Evolutionary conservation across 192 early-diverging fungal species (phyloP).

Genomic region (Backusella circina): DNA sequence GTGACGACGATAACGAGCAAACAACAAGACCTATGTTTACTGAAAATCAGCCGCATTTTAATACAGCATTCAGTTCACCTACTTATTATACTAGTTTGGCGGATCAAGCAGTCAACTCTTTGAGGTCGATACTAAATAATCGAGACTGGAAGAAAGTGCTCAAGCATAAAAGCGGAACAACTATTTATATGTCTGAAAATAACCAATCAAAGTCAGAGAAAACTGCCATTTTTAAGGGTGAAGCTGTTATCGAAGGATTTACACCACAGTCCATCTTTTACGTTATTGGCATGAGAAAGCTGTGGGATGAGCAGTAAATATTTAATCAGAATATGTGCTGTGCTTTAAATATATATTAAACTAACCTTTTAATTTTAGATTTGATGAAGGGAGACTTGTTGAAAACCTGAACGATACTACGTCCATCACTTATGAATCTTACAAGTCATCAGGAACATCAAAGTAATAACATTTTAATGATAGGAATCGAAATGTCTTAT

Average conservation of each 20-base stretch:
- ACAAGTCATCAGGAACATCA: slow-evolving; percentile 20
- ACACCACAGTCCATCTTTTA: slow-evolving; percentile 47
- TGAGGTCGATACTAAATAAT: slow-evolving; percentile 33
- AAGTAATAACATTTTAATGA: slow-evolving; percentile 19
- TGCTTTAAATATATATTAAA: background rate
- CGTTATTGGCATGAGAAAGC: slow-evolving; percentile 49
- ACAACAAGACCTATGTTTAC: background rate
- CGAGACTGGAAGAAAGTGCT: slow-evolving; percentile 44
- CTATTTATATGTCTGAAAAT: slow-evolving; percentile 35
- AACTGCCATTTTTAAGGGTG: slow-evolving; percentile 40
- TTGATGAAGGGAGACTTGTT: slow-evolving; percentile 30
- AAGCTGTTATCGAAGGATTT: slow-evolving; percentile 41
- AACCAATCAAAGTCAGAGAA: slow-evolving; percentile 29
- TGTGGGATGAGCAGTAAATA: slow-evolving; percentile 48
- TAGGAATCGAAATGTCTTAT: background rate
- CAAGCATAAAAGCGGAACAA: slow-evolving; percentile 43
- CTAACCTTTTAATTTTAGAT: slow-evolving; percentile 12
- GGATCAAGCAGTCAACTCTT: slow-evolving; percentile 30
- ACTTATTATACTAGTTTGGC: slow-evolving; percentile 34
- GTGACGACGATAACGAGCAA: slow-evolving; percentile 14
- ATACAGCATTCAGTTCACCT: background rate
- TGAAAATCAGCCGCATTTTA: background rate
- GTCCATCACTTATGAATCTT: slow-evolving; percentile 35
- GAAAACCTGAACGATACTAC: slow-evolving; percentile 39
- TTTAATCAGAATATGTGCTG: background rate